Evolutionary conservation across 371 early-diverging fungal genomes (phyloP).

Genomic region (Apophysomyces sp.): DNA sequence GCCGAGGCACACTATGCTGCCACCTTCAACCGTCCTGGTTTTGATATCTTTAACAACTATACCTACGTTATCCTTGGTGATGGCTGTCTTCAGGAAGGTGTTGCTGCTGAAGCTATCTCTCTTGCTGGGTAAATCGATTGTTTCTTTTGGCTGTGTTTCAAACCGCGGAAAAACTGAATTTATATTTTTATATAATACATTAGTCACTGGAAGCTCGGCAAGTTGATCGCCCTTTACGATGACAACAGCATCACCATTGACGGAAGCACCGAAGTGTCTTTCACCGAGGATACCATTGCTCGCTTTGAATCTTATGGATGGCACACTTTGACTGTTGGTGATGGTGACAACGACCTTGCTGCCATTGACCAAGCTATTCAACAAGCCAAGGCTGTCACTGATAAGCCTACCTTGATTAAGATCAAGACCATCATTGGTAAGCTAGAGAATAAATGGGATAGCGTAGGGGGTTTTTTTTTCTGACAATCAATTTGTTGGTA

Average conservation of each 20-base stretch:
- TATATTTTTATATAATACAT: background rate
- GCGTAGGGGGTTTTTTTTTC: background rate
- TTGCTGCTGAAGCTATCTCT: conserved; percentile 94
- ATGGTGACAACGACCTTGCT: conserved; percentile 84
- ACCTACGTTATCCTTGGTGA: conserved; percentile 95
- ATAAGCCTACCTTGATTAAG: conserved; percentile 90
- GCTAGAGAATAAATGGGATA: background rate
- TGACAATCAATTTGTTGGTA: conserved; percentile 3
- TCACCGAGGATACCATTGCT: conserved; percentile 93
- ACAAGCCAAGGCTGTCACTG: conserved; percentile 78
- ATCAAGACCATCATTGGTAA: conserved; percentile 81
- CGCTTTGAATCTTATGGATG: conserved; percentile 96
- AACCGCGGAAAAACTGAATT: background rate
- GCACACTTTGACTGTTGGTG: conserved; percentile 77
- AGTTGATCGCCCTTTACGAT: conserved; percentile 97
- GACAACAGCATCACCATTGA: conserved; percentile 98
- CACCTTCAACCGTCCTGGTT: conserved; percentile 86
- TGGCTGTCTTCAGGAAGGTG: conserved; percentile 99
- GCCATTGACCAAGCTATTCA: conserved; percentile 75
- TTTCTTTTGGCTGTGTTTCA: conserved; percentile 50
- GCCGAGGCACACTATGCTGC: conserved; percentile 90
- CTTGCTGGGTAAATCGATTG: conserved; percentile 81
- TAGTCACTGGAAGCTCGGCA: conserved; percentile 91
- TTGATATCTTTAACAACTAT: conserved; percentile 80
- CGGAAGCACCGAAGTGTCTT: conserved; percentile 86